Base-by-base conservation (phyloP, 176 grass and related monocot species). In the Zizania latifolia region DNA sequence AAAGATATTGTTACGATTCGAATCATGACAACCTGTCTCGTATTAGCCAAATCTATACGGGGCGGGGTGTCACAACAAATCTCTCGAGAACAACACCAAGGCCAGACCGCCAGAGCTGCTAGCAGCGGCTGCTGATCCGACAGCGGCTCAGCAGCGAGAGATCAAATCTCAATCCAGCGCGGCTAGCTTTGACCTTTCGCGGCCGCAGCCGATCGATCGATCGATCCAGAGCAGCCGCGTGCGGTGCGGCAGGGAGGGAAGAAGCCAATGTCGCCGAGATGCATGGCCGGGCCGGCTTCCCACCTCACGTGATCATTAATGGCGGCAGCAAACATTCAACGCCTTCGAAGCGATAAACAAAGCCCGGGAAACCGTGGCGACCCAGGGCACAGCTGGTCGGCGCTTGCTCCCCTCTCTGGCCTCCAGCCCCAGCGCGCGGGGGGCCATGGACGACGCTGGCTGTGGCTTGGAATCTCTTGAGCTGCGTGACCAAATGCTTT, bases 301-400 rank as follows among this genome's bases (percentile, higher is more conserved):
- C 51, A 14, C 22, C 45, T 85, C 85, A 88, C 77, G 85, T 78
- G 89, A 78, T 19, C 81, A 88, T 85, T 73, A 84, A 88, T 91
- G 51, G 29, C 15, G 1, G 72, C 27, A 78, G 85, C 72, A 91
- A 77, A 88, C 89, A 91, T 88, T 88, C 89, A 91, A 91, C 89
- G 85, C 85, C 77, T 81, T 78, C 81, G 78, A 41, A 61, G 53
- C 51, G 78, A 88, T 91, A 88, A 85, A 91, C 81, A 77, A 81
- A 37, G 66, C 72, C 62, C 78, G 10, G 53, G 61, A 83, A 87
- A 83, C 80, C 61, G 74, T 67, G 85, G 78, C 74, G 58, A 29
- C 79, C 59, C 67, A 58, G 85, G 30, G n/a, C n/a, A n/a, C 57
- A 22, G n/a, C 21, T 12, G 79, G 74, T 82, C 73, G 66, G 58